Conservation (phyloP, 208 protist genomes). For the Crithidia acanthocephali region DNA sequence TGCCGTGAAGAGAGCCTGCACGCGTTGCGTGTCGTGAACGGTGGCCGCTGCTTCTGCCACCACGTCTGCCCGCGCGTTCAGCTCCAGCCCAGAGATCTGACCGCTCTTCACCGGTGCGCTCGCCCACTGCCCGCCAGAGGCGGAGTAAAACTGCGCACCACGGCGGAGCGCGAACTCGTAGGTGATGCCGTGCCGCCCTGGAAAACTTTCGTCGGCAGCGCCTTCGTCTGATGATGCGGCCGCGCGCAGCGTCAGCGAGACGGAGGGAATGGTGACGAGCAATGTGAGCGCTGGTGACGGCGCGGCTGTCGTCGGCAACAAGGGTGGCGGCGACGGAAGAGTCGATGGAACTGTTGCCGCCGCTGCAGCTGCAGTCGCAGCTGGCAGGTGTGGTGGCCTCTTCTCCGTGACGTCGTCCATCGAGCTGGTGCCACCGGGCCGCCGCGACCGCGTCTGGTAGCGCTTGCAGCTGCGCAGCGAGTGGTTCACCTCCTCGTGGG, state of each 20-base stretch:
- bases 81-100: conserved; percentile 20
- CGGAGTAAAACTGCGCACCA: conserved; percentile 29
- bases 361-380: neutral
- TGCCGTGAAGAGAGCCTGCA: conserved; percentile 17
- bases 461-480: neutral
- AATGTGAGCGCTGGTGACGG: conserved; percentile 4
- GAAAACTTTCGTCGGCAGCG: neutral
- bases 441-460: neutral
- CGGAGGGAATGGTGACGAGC: conserved; percentile 17
- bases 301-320: neutral
- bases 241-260: neutral
- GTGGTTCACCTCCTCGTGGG: conserved; percentile 7
- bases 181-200: neutral
- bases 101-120: conserved; percentile 25
- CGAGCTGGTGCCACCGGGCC: neutral
- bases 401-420: neutral
- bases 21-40: neutral
- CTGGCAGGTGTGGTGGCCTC: neutral
- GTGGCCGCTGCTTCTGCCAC: neutral
- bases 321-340: neutral
- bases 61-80: conserved; percentile 7
- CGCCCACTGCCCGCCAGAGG: conserved; percentile 24
- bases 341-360: too few relatives aligned
- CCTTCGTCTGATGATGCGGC: neutral
- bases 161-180: conserved; percentile 26